phyloP scores from a whole-genome alignment of 108 stramenopile genomes.

The Bacterosira constricta region DNA sequence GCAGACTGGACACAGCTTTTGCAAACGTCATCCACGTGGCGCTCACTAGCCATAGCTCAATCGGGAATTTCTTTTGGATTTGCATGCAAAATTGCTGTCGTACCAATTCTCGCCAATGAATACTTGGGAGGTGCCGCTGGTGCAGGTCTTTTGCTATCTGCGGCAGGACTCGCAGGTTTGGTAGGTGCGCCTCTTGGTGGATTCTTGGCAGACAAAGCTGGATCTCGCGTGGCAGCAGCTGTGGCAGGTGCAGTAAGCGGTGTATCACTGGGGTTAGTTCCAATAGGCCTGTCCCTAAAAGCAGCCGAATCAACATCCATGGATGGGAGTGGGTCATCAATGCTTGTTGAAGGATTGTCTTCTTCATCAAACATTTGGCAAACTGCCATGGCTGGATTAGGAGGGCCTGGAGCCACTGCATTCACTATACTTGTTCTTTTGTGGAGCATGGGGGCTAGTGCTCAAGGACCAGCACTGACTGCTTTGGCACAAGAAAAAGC shows the following conservation, averaged over 20 bases:
- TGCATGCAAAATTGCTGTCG: conserved; percentile 77
- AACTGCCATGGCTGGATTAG: conserved; percentile 11
- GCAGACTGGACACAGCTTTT: conserved; percentile 62
- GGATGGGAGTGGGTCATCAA: neutral
- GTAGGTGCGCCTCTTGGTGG: conserved; percentile 71
- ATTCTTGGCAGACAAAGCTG: conserved; percentile 49
- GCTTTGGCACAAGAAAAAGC: conserved; percentile 70
- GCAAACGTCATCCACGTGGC: conserved; percentile 54
- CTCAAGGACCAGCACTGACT: conserved; percentile 71
- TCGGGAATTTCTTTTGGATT: conserved; percentile 67
- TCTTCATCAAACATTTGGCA: neutral
- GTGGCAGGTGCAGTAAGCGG: conserved; percentile 55
- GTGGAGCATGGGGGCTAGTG: conserved; percentile 66
- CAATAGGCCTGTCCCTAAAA: conserved; percentile 52
- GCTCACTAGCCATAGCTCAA: conserved; percentile 64
- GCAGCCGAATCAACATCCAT: neutral
- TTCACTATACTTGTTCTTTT: conserved; percentile 57
- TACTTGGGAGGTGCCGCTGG: conserved; percentile 66
- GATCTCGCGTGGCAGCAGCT: conserved; percentile 49
- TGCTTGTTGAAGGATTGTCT: neutral
- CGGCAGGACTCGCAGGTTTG: conserved; percentile 68
- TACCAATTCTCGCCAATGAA: conserved; percentile 64
- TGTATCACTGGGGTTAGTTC: conserved; percentile 49
- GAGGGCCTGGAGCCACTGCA: conserved; percentile 19
- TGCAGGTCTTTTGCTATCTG: conserved; percentile 69